phyloP scores from a whole-genome alignment of 1,284 basidiomycete species.

The Ustilago hordei region DNA sequence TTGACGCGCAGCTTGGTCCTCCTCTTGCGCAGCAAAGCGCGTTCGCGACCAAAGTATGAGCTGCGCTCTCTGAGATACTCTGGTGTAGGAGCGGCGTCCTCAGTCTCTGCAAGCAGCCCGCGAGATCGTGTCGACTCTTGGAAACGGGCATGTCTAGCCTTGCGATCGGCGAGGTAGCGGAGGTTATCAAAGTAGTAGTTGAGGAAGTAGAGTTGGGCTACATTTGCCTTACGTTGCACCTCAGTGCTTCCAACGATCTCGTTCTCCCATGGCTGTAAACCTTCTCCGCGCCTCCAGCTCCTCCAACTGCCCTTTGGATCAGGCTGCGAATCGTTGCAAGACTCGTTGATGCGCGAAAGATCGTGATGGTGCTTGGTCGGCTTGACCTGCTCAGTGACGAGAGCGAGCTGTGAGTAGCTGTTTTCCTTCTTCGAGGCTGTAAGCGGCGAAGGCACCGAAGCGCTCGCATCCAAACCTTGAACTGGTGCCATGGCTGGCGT shows the following conservation, averaged over 20 bases:
- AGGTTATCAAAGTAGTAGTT: conserved; percentile 70
- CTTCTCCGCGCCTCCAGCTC: conserved; percentile 60
- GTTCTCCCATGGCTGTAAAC: conserved; percentile 65
- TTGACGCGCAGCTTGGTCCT: conserved; percentile 66
- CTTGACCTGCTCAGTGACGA: conserved; percentile 34
- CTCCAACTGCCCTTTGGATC: conserved; percentile 60
- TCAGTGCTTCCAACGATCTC: conserved; percentile 62
- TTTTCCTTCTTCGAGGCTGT: conserved; percentile 47
- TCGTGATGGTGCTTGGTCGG: conserved; percentile 31
- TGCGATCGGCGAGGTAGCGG: conserved; percentile 63
- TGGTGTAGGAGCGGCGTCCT: conserved; percentile 85
- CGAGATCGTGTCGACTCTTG: conserved; percentile 73
- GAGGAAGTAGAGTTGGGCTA: conserved; percentile 69
- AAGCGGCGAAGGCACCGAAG: conserved; percentile 38
- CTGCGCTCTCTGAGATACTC: conserved; percentile 53
- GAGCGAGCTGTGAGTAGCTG: conserved; percentile 31
- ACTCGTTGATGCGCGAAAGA: conserved; percentile 30
- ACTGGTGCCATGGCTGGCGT: conserved; percentile 31
- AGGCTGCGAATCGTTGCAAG: conserved; percentile 39
- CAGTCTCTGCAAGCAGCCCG: conserved; percentile 72
- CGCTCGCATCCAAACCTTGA: conserved; percentile 26
- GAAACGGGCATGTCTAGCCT: conserved; percentile 75
- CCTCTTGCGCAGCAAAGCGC: conserved; percentile 65
- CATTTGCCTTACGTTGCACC: conserved; percentile 67
- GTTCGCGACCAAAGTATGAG: conserved; percentile 63